These are phyloP conservation scores for Fusarium domesticum DNA, from an alignment of 2,329 filamentous ascomycete species.

Conservation along the genomic window DNA sequence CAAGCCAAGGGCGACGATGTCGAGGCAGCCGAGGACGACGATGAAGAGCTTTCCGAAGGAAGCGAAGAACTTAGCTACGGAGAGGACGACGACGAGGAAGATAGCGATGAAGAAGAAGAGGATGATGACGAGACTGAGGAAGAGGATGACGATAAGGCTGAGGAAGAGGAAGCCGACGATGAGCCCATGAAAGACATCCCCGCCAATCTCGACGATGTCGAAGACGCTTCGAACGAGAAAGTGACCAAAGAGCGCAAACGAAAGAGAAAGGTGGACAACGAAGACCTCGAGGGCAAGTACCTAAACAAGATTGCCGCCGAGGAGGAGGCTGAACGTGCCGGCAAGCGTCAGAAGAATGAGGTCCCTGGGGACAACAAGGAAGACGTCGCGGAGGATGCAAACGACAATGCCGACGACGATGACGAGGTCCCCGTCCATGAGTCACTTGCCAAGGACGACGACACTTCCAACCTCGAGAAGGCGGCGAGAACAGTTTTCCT, in stretches of 20 bases:
- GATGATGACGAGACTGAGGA: constrained; percentile 25
- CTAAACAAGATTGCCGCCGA: constrained; percentile 62
- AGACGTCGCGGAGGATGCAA: constrained; percentile 43
- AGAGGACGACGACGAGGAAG: constrained; percentile 30
- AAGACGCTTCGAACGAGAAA: constrained; percentile 36
- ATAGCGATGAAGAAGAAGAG: constrained; percentile 27
- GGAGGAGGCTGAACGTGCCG: constrained; percentile 54
- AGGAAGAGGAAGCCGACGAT: constrained; percentile 38
- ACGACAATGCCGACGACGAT: constrained; percentile 42
- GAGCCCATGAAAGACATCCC: constrained; percentile 36
- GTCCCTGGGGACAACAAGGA: constrained; percentile 26
- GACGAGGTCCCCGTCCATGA: constrained; percentile 54
- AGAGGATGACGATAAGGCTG: constrained; percentile 31
- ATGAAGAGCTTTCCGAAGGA: constrained; percentile 35
- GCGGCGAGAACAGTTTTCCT: constrained; percentile 88
- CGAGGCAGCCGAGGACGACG: constrained; percentile 34
- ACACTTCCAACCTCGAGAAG: constrained; percentile 70
- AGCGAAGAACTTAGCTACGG: constrained; percentile 35
- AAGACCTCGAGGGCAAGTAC: constrained; percentile 69
- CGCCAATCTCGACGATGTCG: constrained; percentile 38
- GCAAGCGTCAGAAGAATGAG: constrained; percentile 52
- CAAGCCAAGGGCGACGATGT: constrained; percentile 30
- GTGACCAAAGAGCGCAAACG: constrained; percentile 54
- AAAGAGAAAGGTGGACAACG: constrained; percentile 65
- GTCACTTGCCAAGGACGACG: constrained; percentile 52